Evolutionary conservation across 768 basidiomycete genomes (phyloP), one percentile per base, ranked within the genome.

Genomic region (Termitomyces sp.): DNA sequence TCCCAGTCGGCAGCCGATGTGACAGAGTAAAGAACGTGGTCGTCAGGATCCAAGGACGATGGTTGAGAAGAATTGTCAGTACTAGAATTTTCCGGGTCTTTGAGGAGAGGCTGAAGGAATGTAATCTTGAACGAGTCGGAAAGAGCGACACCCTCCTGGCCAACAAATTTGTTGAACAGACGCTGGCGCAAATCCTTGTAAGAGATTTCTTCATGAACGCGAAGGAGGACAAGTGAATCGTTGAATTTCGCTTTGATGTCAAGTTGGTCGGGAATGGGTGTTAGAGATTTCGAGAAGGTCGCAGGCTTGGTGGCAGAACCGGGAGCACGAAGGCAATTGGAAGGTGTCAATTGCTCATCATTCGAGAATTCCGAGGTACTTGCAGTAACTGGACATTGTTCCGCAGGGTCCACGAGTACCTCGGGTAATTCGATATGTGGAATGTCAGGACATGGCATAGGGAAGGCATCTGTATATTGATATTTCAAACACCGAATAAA

Each of bases 221-320:
- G 84, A 52, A 91, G 76, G 59, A 87, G 71, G 64, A 91, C 76
- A 60, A 87, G 85, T 28, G 79, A 73, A 60, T 83, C 78, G 62
- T 82, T 79, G 61, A 82, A 80, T 45, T 78, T 78, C 5, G 83
- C 89, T 71, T 91, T 91, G 73, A 90, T 78, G 2, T 78, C 73
- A 48, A 88, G 63, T 26, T 65, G 62, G 40, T 64, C 60, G 61
- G 73, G 60, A 62, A 68, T 62, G 57, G 68, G 57, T 24, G 58
- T 55, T 54, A 67, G 36, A 61, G 65, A 48, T 63, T 69, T 57
- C 57, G 70, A 64, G 67, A 65, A 62, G 53, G 70, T 67, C 26
- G 68, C 65, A 28, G 68, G 63, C 24, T 65, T 66, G 16, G 70
- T 50, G 4, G 63, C 59, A 60, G 60, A 63, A 50, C 2, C 62